Conservation (phyloP, 2,329 filamentous ascomycete genomes). For the Grosmannia clavigera region DNA sequence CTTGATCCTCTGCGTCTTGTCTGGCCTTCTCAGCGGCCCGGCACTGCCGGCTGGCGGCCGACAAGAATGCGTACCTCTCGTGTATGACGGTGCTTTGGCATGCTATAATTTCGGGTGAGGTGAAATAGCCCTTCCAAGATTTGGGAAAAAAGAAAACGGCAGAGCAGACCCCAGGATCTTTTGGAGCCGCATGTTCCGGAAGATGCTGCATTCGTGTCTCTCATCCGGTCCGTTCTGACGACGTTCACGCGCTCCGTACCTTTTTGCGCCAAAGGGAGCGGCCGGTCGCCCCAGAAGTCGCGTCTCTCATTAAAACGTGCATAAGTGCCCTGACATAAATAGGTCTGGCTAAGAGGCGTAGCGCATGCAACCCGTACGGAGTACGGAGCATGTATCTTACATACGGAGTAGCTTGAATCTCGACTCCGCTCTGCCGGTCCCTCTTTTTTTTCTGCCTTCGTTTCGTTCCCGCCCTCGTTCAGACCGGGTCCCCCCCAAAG, state of each 20-base stretch:
- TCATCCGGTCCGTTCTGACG: too few species aligned
- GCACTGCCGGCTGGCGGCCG: background rate
- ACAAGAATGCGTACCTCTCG: background rate
- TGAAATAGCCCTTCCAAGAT: background rate
- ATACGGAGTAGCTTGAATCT: background rate
- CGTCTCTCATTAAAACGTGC: background rate
- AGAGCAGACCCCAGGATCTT: background rate
- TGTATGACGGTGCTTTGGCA: background rate
- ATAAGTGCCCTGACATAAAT: background rate
- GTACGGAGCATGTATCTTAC: background rate
- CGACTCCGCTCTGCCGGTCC: too few species aligned
- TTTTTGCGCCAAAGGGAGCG: background rate
- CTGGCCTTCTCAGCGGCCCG: background rate
- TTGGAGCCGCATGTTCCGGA: too few species aligned
- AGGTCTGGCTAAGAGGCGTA: too few species aligned
- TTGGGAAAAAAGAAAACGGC: background rate
- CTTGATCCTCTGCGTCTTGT: background rate
- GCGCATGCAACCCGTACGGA: background rate
- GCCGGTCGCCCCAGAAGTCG: background rate
- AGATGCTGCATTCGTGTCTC: too few species aligned
- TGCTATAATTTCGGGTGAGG: background rate
- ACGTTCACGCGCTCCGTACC: background rate
- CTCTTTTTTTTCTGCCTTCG: too few species aligned
- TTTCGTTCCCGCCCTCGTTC: too few species aligned
- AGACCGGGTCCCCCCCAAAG: too few species aligned